Conservation (phyloP, 1,139 yeast genomes). For the Candida glucosophila region DNA sequence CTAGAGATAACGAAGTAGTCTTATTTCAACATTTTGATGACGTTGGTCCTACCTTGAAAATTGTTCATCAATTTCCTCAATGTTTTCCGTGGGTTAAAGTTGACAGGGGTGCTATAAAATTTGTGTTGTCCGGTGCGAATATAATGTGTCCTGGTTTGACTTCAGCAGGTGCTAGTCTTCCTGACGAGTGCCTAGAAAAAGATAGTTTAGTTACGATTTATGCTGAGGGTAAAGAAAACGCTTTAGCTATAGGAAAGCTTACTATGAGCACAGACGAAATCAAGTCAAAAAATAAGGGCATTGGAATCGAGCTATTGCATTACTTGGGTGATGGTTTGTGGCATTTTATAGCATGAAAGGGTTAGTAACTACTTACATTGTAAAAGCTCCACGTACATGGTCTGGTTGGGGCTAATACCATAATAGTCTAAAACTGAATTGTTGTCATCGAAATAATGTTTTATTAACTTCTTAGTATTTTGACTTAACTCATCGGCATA, state of each 20-base stretch:
- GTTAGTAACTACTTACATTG: conserved; percentile 4
- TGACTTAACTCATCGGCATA: conserved; percentile 9
- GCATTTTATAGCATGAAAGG: conserved; percentile 36
- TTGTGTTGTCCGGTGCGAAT: conserved; percentile 88
- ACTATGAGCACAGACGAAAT: conserved; percentile 89
- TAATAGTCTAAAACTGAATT: conserved; percentile 27
- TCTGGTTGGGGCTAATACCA: conserved; percentile 20
- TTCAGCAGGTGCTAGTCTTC: conserved; percentile 79
- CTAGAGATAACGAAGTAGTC: conserved; percentile 65
- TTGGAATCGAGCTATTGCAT: conserved; percentile 80
- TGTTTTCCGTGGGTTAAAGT: conserved; percentile 84
- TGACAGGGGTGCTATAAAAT: conserved; percentile 94
- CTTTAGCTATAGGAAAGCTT: conserved; percentile 82
- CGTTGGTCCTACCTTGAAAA: conserved; percentile 63
- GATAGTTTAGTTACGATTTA: conserved; percentile 71
- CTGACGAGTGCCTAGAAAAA: conserved; percentile 57
- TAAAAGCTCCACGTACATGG: conserved; percentile 9
- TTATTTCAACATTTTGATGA: conserved; percentile 83
- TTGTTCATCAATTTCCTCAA: conserved; percentile 77
- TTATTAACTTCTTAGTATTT: conserved; percentile 4
- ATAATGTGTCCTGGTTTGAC: conserved; percentile 98
- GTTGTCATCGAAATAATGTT: conserved; percentile 21
- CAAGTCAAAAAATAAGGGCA: conserved; percentile 74
- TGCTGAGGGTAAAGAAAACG: conserved; percentile 90
- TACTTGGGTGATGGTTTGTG: conserved; percentile 89